phyloP scores from a whole-genome alignment of 345 rosid species.

The Rubroshorea leprosula region DNA sequence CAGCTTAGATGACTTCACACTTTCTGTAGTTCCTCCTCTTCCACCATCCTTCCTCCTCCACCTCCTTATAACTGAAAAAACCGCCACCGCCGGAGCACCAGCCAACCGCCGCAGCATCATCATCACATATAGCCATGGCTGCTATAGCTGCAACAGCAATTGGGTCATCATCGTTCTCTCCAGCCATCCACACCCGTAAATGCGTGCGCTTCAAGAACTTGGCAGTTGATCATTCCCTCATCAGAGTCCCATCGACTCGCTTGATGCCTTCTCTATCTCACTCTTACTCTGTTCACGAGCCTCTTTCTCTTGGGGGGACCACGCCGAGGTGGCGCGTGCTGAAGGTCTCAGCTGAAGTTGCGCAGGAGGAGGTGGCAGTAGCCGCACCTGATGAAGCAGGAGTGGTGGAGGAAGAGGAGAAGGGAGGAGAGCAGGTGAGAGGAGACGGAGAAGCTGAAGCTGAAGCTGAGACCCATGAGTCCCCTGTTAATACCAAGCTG shows the following conservation, averaged over 20 bases:
- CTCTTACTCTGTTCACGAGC: conserved; percentile 13
- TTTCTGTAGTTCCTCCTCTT: background rate
- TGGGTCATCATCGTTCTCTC: conserved; percentile 35
- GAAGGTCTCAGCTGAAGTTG: conserved; percentile 43
- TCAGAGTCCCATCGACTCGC: conserved; percentile 21
- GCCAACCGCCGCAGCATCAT: background rate
- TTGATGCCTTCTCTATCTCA: conserved; percentile 8
- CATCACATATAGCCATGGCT: conserved; percentile 13
- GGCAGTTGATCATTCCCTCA: conserved; percentile 8
- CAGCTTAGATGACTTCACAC: conserved; percentile 5
- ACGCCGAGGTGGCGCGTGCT: conserved; percentile 28
- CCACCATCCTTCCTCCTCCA: background rate
- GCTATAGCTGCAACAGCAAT: conserved; percentile 41
- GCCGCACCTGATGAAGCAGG: too few species aligned
- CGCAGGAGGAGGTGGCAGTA: conserved; percentile 38
- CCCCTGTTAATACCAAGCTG: conserved; percentile 55
- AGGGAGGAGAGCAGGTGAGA: conserved; percentile 12
- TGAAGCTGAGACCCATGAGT: conserved; percentile 14
- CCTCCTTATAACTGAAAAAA: background rate
- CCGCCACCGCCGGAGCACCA: background rate
- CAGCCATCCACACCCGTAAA: conserved; percentile 34
- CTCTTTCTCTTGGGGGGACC: background rate
- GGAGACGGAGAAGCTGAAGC: conserved; percentile 15
- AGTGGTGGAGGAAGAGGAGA: conserved; percentile 19
- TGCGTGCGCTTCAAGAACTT: conserved; percentile 28